Conservation (phyloP, 129 eudicot species). For the Chrysanthemum makinoi region DNA sequence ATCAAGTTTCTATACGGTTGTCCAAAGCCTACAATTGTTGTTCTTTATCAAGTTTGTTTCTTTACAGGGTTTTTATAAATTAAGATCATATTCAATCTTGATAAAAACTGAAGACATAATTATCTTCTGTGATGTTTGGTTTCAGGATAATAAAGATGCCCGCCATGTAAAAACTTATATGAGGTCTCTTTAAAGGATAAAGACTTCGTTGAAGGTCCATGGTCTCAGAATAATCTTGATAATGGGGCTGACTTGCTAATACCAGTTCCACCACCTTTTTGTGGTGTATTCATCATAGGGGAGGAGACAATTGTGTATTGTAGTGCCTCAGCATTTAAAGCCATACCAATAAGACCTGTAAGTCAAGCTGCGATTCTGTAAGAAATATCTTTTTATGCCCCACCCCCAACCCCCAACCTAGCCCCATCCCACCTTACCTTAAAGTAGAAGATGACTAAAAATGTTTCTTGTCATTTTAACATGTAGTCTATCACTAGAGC, state of each 20-base stretch:
- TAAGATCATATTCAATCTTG: no score
- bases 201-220: slow-evolving; percentile 46
- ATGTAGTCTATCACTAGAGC: slow-evolving; percentile 83
- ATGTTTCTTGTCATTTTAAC: slow-evolving; percentile 7
- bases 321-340: slow-evolving; percentile 94
- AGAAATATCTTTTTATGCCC: no score
- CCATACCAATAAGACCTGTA: slow-evolving; percentile 96
- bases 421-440: no score
- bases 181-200: slow-evolving; percentile 92
- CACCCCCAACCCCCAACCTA: no score
- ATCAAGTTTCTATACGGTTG: slow-evolving; percentile 35
- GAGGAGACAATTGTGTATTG: slow-evolving; percentile 96
- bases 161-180: slow-evolving; percentile 88
- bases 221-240: no score
- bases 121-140: slow-evolving; percentile 1
- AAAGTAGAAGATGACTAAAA: neutral
- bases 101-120: no score
- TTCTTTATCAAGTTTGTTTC: slow-evolving; percentile 81
- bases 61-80: slow-evolving; percentile 3
- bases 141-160: slow-evolving; percentile 86
- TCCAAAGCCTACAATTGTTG: slow-evolving; percentile 92
- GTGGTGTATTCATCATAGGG: slow-evolving; percentile 95
- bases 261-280: slow-evolving; percentile 33
- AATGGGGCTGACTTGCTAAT: no score
- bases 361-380: slow-evolving; percentile 29